phyloP scores from a whole-genome alignment of 1,139 yeast genomes.

The Meyerozyma guilliermondii region DNA sequence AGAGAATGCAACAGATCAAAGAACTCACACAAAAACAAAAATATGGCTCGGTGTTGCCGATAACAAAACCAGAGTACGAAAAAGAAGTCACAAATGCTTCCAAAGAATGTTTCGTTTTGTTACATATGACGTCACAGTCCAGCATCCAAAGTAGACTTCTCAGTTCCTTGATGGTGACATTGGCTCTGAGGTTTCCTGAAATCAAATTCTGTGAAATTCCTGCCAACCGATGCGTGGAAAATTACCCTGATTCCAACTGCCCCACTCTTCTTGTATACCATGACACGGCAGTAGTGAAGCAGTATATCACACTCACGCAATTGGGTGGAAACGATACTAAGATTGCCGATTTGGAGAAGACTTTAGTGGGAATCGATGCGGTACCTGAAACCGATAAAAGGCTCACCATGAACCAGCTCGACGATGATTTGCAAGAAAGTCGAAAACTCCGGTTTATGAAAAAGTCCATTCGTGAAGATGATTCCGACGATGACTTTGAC shows the following conservation, averaged over 20 bases:
- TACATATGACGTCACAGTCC: slow-evolving; percentile 70
- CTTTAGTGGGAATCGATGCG: slow-evolving; percentile 62
- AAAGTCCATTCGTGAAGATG: slow-evolving; percentile 39
- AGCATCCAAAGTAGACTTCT: slow-evolving; percentile 71
- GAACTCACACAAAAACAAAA: slow-evolving; percentile 55
- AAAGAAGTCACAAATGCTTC: slow-evolving; percentile 83
- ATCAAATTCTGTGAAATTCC: slow-evolving; percentile 88
- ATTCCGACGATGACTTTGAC: slow-evolving; percentile 24
- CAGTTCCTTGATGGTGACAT: slow-evolving; percentile 43
- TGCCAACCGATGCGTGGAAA: slow-evolving; percentile 83
- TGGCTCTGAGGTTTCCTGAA: slow-evolving; percentile 66
- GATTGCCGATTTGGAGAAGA: slow-evolving; percentile 62
- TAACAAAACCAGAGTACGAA: slow-evolving; percentile 84
- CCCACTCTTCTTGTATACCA: slow-evolving; percentile 85
- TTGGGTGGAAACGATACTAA: slow-evolving; percentile 81
- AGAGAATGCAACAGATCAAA: slow-evolving; percentile 70
- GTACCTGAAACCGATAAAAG: slow-evolving; percentile 64
- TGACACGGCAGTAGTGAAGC: slow-evolving; percentile 71
- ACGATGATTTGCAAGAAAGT: slow-evolving; percentile 41
- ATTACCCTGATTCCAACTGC: slow-evolving; percentile 83
- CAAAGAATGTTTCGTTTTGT: slow-evolving; percentile 53
- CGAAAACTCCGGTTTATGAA: slow-evolving; percentile 50
- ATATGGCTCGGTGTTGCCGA: slow-evolving; percentile 73
- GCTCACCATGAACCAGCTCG: slow-evolving; percentile 57
- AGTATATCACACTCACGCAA: slow-evolving; percentile 70